Conservation (phyloP, 768 basidiomycete species). For the Plicaturopsis crispa region DNA sequence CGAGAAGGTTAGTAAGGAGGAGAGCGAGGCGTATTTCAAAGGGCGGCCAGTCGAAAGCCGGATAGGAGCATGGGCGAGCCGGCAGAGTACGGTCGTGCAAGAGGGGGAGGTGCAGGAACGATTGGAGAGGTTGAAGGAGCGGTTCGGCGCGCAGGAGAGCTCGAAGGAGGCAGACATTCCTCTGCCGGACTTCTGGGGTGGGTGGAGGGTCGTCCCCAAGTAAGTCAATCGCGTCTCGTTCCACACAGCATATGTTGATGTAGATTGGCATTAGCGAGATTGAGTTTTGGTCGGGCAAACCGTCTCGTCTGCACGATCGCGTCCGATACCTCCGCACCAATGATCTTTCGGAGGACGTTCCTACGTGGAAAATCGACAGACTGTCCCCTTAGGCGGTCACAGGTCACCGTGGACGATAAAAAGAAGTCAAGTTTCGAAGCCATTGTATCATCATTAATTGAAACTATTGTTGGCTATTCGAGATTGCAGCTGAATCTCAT, state of each 20-base stretch:
- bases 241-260: conserved; percentile 1
- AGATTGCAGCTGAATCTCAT: too few relatives aligned
- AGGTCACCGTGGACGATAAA: too few relatives aligned
- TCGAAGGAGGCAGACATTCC: conserved; percentile 48
- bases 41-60: conserved; percentile 77
- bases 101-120: conserved; percentile 64
- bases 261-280: conserved; percentile 56
- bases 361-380: conserved; percentile 72
- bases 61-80: conserved; percentile 91
- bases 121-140: conserved; percentile 48
- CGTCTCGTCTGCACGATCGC: conserved; percentile 90
- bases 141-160: conserved; percentile 41
- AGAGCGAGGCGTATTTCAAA: conserved; percentile 79
- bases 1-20: conserved; percentile 65
- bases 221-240: conserved; percentile 29
- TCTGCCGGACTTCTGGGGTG: conserved; percentile 91
- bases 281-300: conserved; percentile 96
- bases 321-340: conserved; percentile 63
- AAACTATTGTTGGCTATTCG: too few relatives aligned
- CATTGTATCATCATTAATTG: too few relatives aligned
- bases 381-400: conserved; percentile 73
- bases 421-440: too few relatives aligned
- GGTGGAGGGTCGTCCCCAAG: conserved; percentile 91
- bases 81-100: conserved; percentile 72
- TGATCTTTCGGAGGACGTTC: conserved; percentile 36